Evolutionary conservation across 176 grass and related monocot genomes (phyloP), one percentile per base, ranked within the genome.

Genomic region (Ensete ventricosum): DNA sequence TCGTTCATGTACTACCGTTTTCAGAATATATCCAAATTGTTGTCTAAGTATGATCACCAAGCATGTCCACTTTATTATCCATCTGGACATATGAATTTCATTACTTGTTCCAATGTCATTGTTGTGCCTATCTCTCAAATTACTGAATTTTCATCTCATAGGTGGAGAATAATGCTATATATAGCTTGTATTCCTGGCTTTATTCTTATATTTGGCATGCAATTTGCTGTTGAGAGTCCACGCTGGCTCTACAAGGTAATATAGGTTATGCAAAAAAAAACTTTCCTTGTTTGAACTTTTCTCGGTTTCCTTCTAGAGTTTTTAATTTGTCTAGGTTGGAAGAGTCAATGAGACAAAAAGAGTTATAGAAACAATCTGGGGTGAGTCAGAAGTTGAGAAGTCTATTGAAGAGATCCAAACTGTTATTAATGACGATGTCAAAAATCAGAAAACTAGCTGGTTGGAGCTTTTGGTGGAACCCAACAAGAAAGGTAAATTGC

Each of bases 121-220:
- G 19, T 50, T 17, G 3, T 50, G 9, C 17, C 51, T 1, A 50
- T 70, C 1, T 12, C 13, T 70, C 48, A 50, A 21, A 51, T 80
- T 8, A 34, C 20, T 82, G 34, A 43, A 43, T 43, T 64, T 63
- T 17, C 52, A 68, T 51, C 16, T 1, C 82, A 59, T 82, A 99
- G 95, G 95, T 99, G 95, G 95, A 81, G 90, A 74, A 85, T 82
- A 78, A 89, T 99, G 86, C 87, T 99, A 72, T 94, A 85, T 83
- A 87, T 86, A 72, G 95, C 95, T 80, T 99, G 90, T 87, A 76
- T 80, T 12, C 95, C 95, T 84, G 88, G 90, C 62, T 51, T 89
- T 84, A 64, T 90, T 82, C 86, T 94, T 79, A 81, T 84, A 78
- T 34, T 82, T 59, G 95, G 95, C 67, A 94, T 99, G 95, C 95